Base-by-base conservation (phyloP, 441 rosid species). In the Populus hybrid region DNA sequence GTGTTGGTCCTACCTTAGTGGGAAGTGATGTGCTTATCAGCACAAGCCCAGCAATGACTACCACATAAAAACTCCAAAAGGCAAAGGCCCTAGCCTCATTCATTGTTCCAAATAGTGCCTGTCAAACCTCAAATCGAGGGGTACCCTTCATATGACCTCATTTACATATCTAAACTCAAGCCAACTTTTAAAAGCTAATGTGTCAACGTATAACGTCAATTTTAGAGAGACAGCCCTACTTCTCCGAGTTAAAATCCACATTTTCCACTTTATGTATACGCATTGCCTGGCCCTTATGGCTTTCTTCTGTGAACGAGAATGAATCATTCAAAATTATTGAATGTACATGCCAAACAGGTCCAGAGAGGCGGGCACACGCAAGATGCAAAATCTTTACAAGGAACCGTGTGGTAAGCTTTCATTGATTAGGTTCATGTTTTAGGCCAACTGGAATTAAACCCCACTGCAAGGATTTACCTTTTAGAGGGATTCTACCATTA, bases 141-240 rank as follows among this genome's bases (percentile, higher is more conserved):
- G n/a, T 31, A 65, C 76, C 83, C 76, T 64, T 42, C 50, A 9
- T 10, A 10, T 42, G 16, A 42, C 50, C 66, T 72, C 76, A 50
- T 53, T 26, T 65, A 8, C 29, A 50, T 23, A 42, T 24, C 73
- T 7, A 18, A 40, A n/a, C 68, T 36, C 40, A 24, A 61, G 4
- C 40, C 56, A 24, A 76, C 68, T 61, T 76, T 36, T 12, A 69
- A 68, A 73, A 64, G n/a, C 7, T 63, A 7, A 61, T 11, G 18
- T 11, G 75, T 61, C 75, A 36, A 74, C 42, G 69, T 64, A 64
- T 8, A 73, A 11, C 31, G n/a, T 21, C 69, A 20, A 7, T 18
- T 21, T 38, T 68, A 16, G 71, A 65, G 28, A 70, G 78, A 38
- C 69, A 76, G 16, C 38, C 64, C 42, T 38, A 20, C 28, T 35